Evolutionary conservation across 2,329 filamentous ascomycete species (phyloP), one percentile per base, ranked within the genome.

Genomic region (Sphaceloma murrayae): DNA sequence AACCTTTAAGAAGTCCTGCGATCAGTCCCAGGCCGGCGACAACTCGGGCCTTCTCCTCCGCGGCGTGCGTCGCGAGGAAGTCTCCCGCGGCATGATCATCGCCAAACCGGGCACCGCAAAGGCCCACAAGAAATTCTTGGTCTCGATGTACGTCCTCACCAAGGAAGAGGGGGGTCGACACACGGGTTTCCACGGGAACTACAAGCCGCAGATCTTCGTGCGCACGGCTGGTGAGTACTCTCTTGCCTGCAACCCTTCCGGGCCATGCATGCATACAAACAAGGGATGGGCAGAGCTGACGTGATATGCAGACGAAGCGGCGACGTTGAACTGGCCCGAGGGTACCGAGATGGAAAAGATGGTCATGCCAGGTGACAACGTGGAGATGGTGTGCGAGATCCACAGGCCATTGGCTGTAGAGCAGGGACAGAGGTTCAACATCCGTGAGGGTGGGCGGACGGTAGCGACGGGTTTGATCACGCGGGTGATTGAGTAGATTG

Each of bases 1-100:
- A 75, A 98, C 89, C 54, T 98, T 98, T 77, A 95, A 96, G 78
- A 98, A 98, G 78, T 93, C 87, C 39, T 96, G 91, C 68, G 88
- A 95, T 48, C 86, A 94, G 70, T 94, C 89, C 48, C 79, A 85
- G 58, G 91, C 91, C 50, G 91, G 91, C 66, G 91, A 98, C 70
- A 98, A 96, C 80, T 95, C 91, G 18, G 91, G 91, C 62, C 83
- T 98, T 27, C 78, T 98, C 45, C 82, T 98, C 66, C 86, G 91
- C 70, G 89, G 91, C 74, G 69, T 98, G 62, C 88, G 87, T 69
- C 87, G 91, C 61, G 91, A 98, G 71, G 93, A 98, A 59, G 76
- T 98, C 59, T 75, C 72, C 58, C 86, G 91, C 65, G 91, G 91
- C 62, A 96, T 98, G 91, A 85, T 96, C 56, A 73, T 96, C 59